phyloP scores from a whole-genome alignment of 2,329 filamentous ascomycete genomes.

The Trichoderma polysporum region DNA sequence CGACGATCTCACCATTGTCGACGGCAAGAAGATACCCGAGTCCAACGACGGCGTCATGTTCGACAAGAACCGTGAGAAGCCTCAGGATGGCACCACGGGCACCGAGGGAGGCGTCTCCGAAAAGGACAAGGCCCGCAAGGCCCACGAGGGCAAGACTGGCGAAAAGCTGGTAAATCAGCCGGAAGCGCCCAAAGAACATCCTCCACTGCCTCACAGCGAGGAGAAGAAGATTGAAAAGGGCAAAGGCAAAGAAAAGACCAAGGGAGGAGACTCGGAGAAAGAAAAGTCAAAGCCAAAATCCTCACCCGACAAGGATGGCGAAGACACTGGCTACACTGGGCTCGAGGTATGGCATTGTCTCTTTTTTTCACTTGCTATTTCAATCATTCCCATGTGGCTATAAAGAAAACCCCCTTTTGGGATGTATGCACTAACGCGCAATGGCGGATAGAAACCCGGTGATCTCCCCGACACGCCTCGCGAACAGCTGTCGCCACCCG shows the following conservation, averaged over 20 bases:
- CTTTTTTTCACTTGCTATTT: neutral
- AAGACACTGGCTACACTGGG: constrained; percentile 37
- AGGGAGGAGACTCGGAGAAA: constrained; percentile 27
- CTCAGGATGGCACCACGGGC: constrained; percentile 83
- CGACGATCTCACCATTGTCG: constrained; percentile 52
- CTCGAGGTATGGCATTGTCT: constrained; percentile 32
- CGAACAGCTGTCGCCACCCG: constrained; percentile 69
- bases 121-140: constrained; percentile 74
- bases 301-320: constrained; percentile 42
- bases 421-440: constrained; percentile 24
- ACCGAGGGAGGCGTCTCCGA: constrained; percentile 87
- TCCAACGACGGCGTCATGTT: constrained; percentile 87
- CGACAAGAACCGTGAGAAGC: constrained; percentile 71
- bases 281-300: constrained; percentile 42
- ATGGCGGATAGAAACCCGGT: constrained; percentile 64
- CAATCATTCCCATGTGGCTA: neutral
- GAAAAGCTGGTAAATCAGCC: constrained; percentile 72
- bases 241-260: constrained; percentile 33
- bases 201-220: constrained; percentile 78
- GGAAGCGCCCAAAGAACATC: constrained; percentile 80
- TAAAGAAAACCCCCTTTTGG: neutral
- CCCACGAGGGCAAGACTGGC: constrained; percentile 63
- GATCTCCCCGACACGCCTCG: constrained; percentile 78
- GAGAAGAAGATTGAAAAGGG: constrained; percentile 62
- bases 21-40: constrained; percentile 62